Percentiles rank a stretch among this genome's conserved stretches.
phyloP scores from a whole-genome alignment of 2,329 filamentous ascomycete species.

The Cladosporium sp. region DNA sequence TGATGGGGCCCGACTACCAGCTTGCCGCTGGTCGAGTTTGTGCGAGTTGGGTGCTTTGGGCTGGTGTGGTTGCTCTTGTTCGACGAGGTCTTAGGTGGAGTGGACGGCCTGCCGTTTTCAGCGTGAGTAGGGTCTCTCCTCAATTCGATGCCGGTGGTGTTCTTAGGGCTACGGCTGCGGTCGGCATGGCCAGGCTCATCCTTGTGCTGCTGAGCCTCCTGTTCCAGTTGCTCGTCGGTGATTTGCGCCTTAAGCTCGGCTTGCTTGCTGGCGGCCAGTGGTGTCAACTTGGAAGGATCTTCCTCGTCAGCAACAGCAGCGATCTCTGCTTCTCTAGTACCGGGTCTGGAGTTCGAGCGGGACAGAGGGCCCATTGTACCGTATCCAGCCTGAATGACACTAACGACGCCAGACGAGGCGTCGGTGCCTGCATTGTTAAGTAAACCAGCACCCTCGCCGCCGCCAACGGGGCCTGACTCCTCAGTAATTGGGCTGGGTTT shows the following conservation, averaged over 20 bases:
- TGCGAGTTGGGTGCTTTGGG: not conserved
- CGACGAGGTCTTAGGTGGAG: not conserved
- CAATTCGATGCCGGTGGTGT: slow-evolving; percentile 10
- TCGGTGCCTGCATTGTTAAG: slow-evolving; percentile 56
- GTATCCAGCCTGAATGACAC: slow-evolving; percentile 51
- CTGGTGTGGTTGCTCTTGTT: not conserved
- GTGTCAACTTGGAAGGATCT: slow-evolving; percentile 8
- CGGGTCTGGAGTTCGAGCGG: slow-evolving; percentile 2
- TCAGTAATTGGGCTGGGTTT: not conserved
- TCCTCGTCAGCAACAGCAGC: slow-evolving; percentile 1
- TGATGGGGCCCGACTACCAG: slow-evolving; percentile 31
- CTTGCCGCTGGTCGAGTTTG: slow-evolving; percentile 15
- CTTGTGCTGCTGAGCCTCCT: not conserved
- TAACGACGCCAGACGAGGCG: slow-evolving; percentile 65
- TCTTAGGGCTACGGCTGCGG: slow-evolving; percentile 12
- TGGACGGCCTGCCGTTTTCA: not conserved
- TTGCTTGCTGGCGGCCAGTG: slow-evolving; percentile 9
- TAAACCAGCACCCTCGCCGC: slow-evolving; percentile 56
- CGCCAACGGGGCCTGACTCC: slow-evolving; percentile 42
- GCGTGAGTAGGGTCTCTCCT: slow-evolving; percentile 8
- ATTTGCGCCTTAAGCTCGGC: slow-evolving; percentile 15
- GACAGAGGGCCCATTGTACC: slow-evolving; percentile 7
- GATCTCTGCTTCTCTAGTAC: slow-evolving; percentile 7
- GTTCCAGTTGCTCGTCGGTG: slow-evolving; percentile 4
- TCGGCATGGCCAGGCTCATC: slow-evolving; percentile 5